Percentiles rank a stretch among this genome's conserved stretches.
These are phyloP conservation scores for Chiua sp. DNA, from an alignment of 1,284 basidiomycete genomes.

Conservation along the genomic window DNA sequence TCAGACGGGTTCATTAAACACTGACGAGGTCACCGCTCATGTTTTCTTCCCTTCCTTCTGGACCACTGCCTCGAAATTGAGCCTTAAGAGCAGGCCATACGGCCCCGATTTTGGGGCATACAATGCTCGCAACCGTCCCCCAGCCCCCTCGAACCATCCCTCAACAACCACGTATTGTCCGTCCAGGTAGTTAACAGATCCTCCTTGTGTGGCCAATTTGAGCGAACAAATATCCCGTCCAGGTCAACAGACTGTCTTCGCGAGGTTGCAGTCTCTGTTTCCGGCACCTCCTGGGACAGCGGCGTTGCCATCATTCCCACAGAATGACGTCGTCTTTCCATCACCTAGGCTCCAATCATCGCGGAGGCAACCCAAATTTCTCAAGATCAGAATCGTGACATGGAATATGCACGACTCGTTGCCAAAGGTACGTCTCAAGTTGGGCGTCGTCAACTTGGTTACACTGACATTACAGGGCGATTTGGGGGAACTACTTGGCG, in stretches of 20 bases:
- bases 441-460: neutral
- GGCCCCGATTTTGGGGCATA: slow-evolving; percentile 23
- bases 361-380: slow-evolving; percentile 43
- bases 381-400: slow-evolving; percentile 57
- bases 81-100: slow-evolving; percentile 36
- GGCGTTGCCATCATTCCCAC: slow-evolving; percentile 17
- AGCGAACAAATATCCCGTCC: neutral
- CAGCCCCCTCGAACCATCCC: slow-evolving; percentile 24
- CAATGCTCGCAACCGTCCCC: slow-evolving; percentile 24
- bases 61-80: slow-evolving; percentile 30
- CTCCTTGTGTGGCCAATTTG: slow-evolving; percentile 6
- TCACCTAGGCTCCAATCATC: slow-evolving; percentile 30
- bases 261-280: slow-evolving; percentile 51
- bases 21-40: slow-evolving; percentile 25
- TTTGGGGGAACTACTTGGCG: slow-evolving; percentile 74
- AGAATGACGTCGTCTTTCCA: slow-evolving; percentile 25
- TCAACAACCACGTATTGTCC: slow-evolving; percentile 24
- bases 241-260: slow-evolving; percentile 45
- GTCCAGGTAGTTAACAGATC: slow-evolving; percentile 28
- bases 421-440: slow-evolving; percentile 58
- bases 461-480: slow-evolving; percentile 60
- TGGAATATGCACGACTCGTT: slow-evolving; percentile 85
- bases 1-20: slow-evolving; percentile 27
- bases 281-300: slow-evolving; percentile 33
- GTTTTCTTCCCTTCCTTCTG: slow-evolving; percentile 23